Conservation (phyloP, 163 green algal genomes). For the Chlorella variabilis region DNA sequence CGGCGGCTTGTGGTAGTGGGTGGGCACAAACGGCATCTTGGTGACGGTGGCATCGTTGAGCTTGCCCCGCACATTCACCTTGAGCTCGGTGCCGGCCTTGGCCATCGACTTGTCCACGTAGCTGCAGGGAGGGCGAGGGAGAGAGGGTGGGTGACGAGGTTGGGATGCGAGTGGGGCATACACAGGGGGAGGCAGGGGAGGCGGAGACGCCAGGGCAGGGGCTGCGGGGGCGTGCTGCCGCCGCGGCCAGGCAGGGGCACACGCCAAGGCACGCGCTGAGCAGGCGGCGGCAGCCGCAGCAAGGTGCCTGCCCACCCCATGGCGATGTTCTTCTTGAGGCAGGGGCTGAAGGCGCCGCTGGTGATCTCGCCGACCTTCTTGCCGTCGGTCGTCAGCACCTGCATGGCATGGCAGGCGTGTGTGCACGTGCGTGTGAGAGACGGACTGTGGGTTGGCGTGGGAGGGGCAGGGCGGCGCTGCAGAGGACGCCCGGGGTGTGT, state of each 20-base stretch:
- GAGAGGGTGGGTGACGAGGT: neutral
- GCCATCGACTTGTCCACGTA: conserved; percentile 93
- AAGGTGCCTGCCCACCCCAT: conserved; percentile 97
- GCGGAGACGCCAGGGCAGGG: too few species aligned
- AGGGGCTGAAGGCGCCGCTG: conserved; percentile 93
- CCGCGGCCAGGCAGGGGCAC: neutral
- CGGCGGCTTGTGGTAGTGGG: conserved; percentile 92
- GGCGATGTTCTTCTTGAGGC: conserved; percentile 97
- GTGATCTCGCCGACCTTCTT: conserved; percentile 91
- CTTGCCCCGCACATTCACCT: conserved; percentile 94
- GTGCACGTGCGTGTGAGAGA: too few species aligned
- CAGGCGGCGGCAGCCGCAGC: too few species aligned
- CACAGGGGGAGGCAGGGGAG: too few species aligned
- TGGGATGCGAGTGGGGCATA: too few species aligned
- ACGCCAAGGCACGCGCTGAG: neutral
- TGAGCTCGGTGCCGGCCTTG: conserved; percentile 96
- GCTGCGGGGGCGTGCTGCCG: too few species aligned
- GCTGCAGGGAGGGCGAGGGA: conserved; percentile 34
- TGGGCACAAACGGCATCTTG: conserved; percentile 99
- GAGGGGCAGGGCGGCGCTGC: too few species aligned
- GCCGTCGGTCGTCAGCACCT: conserved; percentile 81
- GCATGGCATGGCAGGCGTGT: conserved; percentile 59
- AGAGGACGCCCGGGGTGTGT: too few species aligned
- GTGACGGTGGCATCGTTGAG: conserved; percentile 84
- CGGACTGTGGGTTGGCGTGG: too few species aligned